Percentiles rank a stretch among this genome's conserved stretches.
phyloP scores from a whole-genome alignment of 2,329 filamentous ascomycete genomes.

The Epichloe scottii region DNA sequence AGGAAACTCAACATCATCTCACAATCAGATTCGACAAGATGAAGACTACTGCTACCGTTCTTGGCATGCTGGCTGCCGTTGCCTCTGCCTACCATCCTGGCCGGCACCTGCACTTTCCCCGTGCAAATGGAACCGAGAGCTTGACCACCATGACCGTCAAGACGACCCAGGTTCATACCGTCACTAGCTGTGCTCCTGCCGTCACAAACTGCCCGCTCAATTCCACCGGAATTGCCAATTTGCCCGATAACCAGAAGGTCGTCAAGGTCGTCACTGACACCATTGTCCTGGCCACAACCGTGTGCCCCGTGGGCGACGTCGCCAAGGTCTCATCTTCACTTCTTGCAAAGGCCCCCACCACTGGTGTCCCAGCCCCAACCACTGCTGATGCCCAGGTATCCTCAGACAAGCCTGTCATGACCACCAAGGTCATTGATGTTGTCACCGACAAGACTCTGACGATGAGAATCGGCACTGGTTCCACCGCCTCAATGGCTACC shows the following conservation, averaged over 20 bases:
- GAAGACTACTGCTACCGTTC: slow-evolving; percentile 31
- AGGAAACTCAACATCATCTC: neutral
- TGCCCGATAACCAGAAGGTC: slow-evolving; percentile 23
- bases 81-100: slow-evolving; percentile 28
- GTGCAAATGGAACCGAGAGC: slow-evolving; percentile 14
- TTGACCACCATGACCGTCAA: slow-evolving; percentile 35
- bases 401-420: slow-evolving; percentile 9
- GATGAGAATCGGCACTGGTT: slow-evolving; percentile 21
- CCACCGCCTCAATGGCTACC: slow-evolving; percentile 22
- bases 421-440: slow-evolving; percentile 16
- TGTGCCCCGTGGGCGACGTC: slow-evolving; percentile 34
- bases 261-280: slow-evolving; percentile 26
- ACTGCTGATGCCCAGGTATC: slow-evolving; percentile 12
- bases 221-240: slow-evolving; percentile 19
- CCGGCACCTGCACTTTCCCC: slow-evolving; percentile 19
- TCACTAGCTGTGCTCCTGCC: slow-evolving; percentile 44
- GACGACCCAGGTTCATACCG: slow-evolving; percentile 41
- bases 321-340: slow-evolving; percentile 27
- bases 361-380: neutral
- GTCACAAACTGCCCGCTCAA: slow-evolving; percentile 41
- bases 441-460: slow-evolving; percentile 22
- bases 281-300: slow-evolving; percentile 25
- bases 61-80: slow-evolving; percentile 33
- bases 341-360: slow-evolving; percentile 21
- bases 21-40: slow-evolving; percentile 24